Evolutionary conservation across 1,284 basidiomycete species (phyloP).

Genomic region (Somion occarium): DNA sequence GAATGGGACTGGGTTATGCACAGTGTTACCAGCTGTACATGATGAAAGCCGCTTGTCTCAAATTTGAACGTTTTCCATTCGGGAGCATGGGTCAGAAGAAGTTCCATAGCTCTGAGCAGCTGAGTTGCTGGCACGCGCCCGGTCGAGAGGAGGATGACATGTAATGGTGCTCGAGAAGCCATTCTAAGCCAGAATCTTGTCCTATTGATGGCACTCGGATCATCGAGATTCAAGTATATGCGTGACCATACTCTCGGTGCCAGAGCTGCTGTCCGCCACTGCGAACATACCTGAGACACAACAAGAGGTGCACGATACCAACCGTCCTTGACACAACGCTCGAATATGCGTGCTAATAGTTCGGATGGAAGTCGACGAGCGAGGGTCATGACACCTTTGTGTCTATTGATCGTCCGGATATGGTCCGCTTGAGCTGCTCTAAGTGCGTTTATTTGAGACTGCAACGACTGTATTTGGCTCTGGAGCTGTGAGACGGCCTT

Average conservation of each 20-base stretch:
- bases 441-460: slow-evolving; percentile 37
- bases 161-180: slow-evolving; percentile 35
- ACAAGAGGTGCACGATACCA: slow-evolving; percentile 53
- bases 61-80: slow-evolving; percentile 45
- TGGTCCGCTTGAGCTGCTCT: slow-evolving; percentile 36
- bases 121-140: slow-evolving; percentile 14
- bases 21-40: slow-evolving; percentile 36
- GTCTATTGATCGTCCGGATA: slow-evolving; percentile 38
- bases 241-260: slow-evolving; percentile 55
- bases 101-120: slow-evolving; percentile 31
- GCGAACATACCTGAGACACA: slow-evolving; percentile 54
- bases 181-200: slow-evolving; percentile 48
- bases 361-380: slow-evolving; percentile 53
- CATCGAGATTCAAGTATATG: slow-evolving; percentile 47
- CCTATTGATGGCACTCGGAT: slow-evolving; percentile 36
- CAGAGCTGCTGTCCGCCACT: slow-evolving; percentile 51
- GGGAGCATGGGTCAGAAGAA: slow-evolving; percentile 34
- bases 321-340: slow-evolving; percentile 42
- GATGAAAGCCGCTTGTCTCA: slow-evolving; percentile 31
- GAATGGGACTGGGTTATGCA: slow-evolving; percentile 21
- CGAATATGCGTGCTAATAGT: slow-evolving; percentile 51
- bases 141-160: slow-evolving; percentile 40
- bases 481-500: slow-evolving; percentile 37
- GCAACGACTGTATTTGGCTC: slow-evolving; percentile 36
- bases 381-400: slow-evolving; percentile 47